phyloP scores from a whole-genome alignment of 148 eudicot species.

The Rhododendron vialii region DNA sequence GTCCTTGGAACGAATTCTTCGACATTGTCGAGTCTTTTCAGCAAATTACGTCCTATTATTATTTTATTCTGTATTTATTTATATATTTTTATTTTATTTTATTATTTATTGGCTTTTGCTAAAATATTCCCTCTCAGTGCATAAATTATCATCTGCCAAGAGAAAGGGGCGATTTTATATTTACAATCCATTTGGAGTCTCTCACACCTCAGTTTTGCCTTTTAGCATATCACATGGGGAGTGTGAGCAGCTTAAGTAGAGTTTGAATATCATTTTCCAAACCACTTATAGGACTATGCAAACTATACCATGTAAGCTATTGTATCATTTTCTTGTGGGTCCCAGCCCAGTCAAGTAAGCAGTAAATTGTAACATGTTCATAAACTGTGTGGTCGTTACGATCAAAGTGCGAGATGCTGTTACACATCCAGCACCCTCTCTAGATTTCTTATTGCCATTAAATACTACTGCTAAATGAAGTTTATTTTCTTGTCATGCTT shows the following conservation, averaged over 20 bases:
- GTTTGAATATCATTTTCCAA: background rate
- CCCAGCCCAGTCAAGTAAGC: background rate
- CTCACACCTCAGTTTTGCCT: background rate
- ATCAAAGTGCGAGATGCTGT: background rate
- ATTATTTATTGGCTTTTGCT: background rate
- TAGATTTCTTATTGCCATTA: background rate
- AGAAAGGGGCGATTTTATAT: background rate
- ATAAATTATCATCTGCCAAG: background rate
- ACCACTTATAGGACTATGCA: background rate
- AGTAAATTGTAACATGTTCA: background rate
- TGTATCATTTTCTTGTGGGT: background rate
- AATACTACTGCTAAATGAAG: background rate
- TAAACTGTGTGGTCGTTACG: background rate
- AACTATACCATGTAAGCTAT: background rate
- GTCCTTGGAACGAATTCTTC: background rate
- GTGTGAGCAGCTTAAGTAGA: background rate
- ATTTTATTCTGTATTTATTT: background rate
- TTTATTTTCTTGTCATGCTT: background rate
- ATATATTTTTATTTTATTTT: background rate
- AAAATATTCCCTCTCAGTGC: background rate
- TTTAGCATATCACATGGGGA: background rate
- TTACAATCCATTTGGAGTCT: background rate
- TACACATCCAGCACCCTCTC: background rate
- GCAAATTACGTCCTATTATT: background rate
- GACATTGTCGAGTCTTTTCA: background rate